Conservation (phyloP, 1,139 yeast species). For the Yamadazyma pseudoaaseri region DNA sequence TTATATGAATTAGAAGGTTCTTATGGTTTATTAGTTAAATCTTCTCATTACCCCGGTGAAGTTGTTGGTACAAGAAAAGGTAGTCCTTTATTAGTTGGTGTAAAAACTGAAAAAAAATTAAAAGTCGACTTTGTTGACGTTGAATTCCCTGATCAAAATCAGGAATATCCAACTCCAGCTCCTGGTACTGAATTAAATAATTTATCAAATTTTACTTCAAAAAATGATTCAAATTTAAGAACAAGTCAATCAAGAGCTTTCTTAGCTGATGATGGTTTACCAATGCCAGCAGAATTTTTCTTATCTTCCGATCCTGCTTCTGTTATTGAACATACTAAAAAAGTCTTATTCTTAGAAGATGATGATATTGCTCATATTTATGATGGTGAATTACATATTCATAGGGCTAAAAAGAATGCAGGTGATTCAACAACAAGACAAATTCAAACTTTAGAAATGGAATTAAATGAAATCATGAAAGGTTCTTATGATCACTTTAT, state of each 20-base stretch:
- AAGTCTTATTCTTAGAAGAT: slow-evolving; percentile 93
- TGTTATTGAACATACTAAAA: slow-evolving; percentile 96
- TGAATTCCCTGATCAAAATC: slow-evolving; percentile 73
- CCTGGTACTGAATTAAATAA: slow-evolving; percentile 13
- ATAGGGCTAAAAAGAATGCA: slow-evolving; percentile 88
- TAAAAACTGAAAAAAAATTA: slow-evolving; percentile 89
- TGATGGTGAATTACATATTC: slow-evolving; percentile 98
- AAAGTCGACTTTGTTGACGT: slow-evolving; percentile 98
- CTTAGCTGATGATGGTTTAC: slow-evolving; percentile 85
- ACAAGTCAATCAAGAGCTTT: slow-evolving; percentile 93
- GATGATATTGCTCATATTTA: slow-evolving; percentile 98
- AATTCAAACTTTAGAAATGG: slow-evolving; percentile 95
- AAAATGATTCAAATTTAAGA: slow-evolving; percentile 59
- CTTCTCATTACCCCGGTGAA: slow-evolving; percentile 92
- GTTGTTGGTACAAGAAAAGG: slow-evolving; percentile 98
- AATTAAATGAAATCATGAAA: slow-evolving; percentile 96
- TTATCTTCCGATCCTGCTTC: slow-evolving; percentile 97
- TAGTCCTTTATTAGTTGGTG: slow-evolving; percentile 95
- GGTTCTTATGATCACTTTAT: slow-evolving; percentile 95
- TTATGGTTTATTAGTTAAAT: slow-evolving; percentile 91
- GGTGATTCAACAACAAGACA: slow-evolving; percentile 93
- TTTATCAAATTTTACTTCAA: slow-evolving; percentile 22
- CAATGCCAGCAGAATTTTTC: slow-evolving; percentile 94
- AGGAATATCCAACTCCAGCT: slow-evolving; percentile 6
- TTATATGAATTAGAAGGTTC: slow-evolving; percentile 95